A percentile compares a stretch with the other conserved stretches of the same genome.
These are phyloP conservation scores for Cyphellophora attinorum DNA, from an alignment of 2,329 filamentous ascomycete species.

Conservation along the genomic window DNA sequence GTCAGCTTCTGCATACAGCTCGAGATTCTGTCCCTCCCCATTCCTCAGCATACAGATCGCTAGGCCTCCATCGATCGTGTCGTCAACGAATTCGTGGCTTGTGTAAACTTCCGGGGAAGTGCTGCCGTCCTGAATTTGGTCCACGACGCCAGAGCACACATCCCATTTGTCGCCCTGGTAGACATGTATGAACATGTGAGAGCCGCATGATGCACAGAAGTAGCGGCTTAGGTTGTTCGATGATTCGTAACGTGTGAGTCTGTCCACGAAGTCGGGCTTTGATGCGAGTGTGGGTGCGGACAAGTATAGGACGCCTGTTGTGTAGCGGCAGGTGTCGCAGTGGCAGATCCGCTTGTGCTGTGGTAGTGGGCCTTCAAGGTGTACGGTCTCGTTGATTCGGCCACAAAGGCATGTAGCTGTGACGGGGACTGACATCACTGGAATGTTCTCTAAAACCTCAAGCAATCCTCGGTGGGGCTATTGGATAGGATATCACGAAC, in stretches of 20 bases:
- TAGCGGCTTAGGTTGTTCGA: slow-evolving; percentile 27
- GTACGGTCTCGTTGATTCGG: slow-evolving; percentile 9
- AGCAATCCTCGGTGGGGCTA: too few species aligned
- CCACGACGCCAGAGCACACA: slow-evolving; percentile 16
- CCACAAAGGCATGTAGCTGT: slow-evolving; percentile 15
- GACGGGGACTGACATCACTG: slow-evolving; percentile 7
- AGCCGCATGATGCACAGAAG: slow-evolving; percentile 16
- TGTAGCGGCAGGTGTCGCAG: slow-evolving; percentile 40
- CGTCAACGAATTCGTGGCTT: slow-evolving; percentile 17
- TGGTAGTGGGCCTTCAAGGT: slow-evolving; percentile 9
- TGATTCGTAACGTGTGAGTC: slow-evolving; percentile 34
- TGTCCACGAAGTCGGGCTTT: slow-evolving; percentile 23
- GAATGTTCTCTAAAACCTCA: too few species aligned
- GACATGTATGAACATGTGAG: slow-evolving; percentile 22
- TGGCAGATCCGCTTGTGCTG: slow-evolving; percentile 34
- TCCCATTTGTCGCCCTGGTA: slow-evolving; percentile 17
- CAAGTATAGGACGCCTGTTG: slow-evolving; percentile 37
- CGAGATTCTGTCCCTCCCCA: slow-evolving; percentile 7
- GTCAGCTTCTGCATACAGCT: slow-evolving; percentile 10
- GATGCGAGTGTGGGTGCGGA: slow-evolving; percentile 34
- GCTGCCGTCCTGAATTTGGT: slow-evolving; percentile 4
- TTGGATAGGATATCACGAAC: too few species aligned
- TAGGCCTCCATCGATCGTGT: slow-evolving; percentile 18
- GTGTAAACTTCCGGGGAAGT: neutral
- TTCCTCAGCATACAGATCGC: slow-evolving; percentile 6